Conservation (phyloP, 257 asterid species). For the Lavandula angustifolia region DNA sequence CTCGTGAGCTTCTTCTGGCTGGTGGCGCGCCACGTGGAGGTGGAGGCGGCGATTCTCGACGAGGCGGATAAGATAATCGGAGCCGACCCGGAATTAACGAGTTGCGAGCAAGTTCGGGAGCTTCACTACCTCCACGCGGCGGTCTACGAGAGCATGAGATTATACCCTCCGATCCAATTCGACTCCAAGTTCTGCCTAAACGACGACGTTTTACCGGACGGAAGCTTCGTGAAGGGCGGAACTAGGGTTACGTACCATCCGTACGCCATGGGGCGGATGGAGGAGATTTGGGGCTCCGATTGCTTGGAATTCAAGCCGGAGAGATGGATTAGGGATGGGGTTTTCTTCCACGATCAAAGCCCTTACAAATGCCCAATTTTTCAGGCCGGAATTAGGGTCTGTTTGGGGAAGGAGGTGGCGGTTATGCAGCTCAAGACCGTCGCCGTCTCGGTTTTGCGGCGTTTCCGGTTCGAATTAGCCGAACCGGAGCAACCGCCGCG, state of each 20-base stretch:
- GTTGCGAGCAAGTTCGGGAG: conserved; percentile 34
- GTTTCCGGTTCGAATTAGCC: conserved; percentile 46
- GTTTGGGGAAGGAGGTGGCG: conserved; percentile 64
- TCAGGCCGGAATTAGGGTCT: conserved; percentile 60
- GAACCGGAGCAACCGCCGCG: conserved; percentile 33
- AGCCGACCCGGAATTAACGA: not conserved
- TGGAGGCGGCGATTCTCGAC: conserved; percentile 36
- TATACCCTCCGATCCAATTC: conserved; percentile 56
- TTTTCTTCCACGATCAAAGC: conserved; percentile 35
- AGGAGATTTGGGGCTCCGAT: conserved; percentile 58
- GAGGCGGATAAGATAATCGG: conserved; percentile 39
- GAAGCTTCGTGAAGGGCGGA: conserved; percentile 43
- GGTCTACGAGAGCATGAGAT: conserved; percentile 54
- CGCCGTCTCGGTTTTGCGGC: conserved; percentile 47
- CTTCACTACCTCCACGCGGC: conserved; percentile 52
- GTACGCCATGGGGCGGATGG: conserved; percentile 67
- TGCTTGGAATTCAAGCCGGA: conserved; percentile 53
- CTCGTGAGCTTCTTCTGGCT: conserved; percentile 49
- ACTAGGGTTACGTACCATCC: conserved; percentile 58
- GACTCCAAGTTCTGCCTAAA: conserved; percentile 44
- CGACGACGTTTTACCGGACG: conserved; percentile 49
- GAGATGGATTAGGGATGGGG: conserved; percentile 52
- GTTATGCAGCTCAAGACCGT: conserved; percentile 60
- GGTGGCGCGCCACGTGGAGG: conserved; percentile 42
- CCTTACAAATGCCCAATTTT: conserved; percentile 55